Base-by-base conservation (phyloP, 2,329 filamentous ascomycete genomes). In the Endocalyx cinctus region DNA sequence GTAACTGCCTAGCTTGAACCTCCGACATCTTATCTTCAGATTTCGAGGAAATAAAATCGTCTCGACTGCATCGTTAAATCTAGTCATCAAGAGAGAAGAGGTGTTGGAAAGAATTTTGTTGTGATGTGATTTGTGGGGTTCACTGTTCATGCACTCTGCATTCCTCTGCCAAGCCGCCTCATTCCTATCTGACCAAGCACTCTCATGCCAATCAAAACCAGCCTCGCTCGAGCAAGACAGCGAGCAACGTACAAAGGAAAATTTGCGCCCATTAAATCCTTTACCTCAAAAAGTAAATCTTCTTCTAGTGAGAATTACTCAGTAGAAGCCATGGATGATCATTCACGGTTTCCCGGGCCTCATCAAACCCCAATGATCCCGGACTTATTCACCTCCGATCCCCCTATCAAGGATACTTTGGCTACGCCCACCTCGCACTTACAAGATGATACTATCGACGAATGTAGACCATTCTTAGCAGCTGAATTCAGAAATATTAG, bases 401-500 rank as follows among this genome's bases (percentile, higher is more conserved):
- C 84, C 10, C 67, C 69, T 13, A 75, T 94, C 46, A 67, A 65
- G 35, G 88, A 94, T 52, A 43, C 52, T 12, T 67, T 89, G 31
- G 55, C 64, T 30, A 92, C 88, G 5, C 66, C 75, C 39, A 85
- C 84, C 16, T 87, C 84, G 1, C 55, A 60, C 31, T 56, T 76
- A 17, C 87, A 94, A 59, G 72, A 82, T 38, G 66, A 77, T 35
- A 90, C 84, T 0, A 66, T 87, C 34, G 61, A 77, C 23, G 72
- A 75, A 50, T 85, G 85, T 49, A 62, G 88, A 18, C 81, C 83
- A 1, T 82, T 80, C 44, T 67, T 94, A 63, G 64, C 54, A n/a
- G 69, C 64, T 26, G 66, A 67, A 30, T 66, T 72, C 38, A 64
- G 68, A 16, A 58, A 62, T 17, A 55, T 69, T 33, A 47, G 62